A percentile compares a stretch with the other conserved stretches of the same genome.
Conservation (phyloP, 2,329 filamentous ascomycete species). For the Colletotrichum nymphaeae region DNA sequence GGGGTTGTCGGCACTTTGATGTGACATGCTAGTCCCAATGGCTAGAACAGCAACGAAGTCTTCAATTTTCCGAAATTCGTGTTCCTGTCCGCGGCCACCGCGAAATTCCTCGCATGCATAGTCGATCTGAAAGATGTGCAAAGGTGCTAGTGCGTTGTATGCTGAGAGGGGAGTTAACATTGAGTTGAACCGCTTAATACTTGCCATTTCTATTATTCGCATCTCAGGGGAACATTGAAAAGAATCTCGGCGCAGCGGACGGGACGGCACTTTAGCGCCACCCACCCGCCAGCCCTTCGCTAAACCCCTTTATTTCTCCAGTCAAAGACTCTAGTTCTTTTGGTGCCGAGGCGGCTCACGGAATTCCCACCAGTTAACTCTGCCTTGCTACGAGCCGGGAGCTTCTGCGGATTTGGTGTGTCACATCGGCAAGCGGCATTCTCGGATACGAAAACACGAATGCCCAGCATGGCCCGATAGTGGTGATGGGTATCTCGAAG, state of each 20-base stretch:
- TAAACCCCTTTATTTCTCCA: slow-evolving; percentile 15
- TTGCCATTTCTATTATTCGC: not conserved
- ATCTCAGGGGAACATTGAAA: not conserved
- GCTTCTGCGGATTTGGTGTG: not conserved
- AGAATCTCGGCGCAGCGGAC: not conserved
- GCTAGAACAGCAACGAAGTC: not conserved
- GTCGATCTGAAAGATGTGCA: not conserved
- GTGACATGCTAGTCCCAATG: too few species aligned
- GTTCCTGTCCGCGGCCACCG: not conserved
- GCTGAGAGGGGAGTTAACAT: not conserved
- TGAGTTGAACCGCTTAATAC: not conserved
- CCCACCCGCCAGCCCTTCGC: slow-evolving; percentile 11
- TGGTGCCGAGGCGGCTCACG: not conserved
- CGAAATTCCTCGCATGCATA: not conserved
- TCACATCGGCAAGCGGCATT: not conserved
- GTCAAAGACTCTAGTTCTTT: not conserved
- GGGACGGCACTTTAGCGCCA: slow-evolving; percentile 17
- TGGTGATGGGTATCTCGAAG: too few species aligned
- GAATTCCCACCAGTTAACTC: not conserved
- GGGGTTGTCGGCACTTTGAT: not conserved
- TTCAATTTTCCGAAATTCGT: not conserved
- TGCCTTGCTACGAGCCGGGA: not conserved
- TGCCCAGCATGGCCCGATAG: not conserved
- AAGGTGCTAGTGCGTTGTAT: not conserved
- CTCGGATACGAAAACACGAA: not conserved